Base-by-base conservation (phyloP, 768 basidiomycete genomes). In the Pluteus cervinus region DNA sequence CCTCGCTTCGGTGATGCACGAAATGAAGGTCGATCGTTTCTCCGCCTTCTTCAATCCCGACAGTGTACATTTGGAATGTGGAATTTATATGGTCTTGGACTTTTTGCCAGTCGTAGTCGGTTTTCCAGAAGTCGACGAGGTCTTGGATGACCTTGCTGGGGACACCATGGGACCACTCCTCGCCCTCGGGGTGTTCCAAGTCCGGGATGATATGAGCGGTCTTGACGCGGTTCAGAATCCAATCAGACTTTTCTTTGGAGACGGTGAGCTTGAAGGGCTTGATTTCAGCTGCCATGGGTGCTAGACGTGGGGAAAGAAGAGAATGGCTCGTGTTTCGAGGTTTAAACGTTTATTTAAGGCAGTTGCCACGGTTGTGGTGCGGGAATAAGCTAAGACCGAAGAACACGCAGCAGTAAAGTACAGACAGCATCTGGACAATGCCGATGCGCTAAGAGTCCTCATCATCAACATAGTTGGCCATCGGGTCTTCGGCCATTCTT, bases 391-490 rank as follows among this genome's bases (percentile, higher is more conserved):
- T n/a, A n/a, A n/a, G n/a, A n/a, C n/a, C n/a, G n/a, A n/a, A n/a
- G n/a, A n/a, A n/a, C n/a, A n/a, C n/a, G n/a, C n/a, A n/a, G n/a
- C n/a, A 38, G 22, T 43, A 22, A 36, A 18, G 28, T 29, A 33
- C 10, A 7, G n/a, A 36, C 23, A 5, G 4, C 34, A 7, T 5
- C 12, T 24, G 12, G 15, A n/a, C n/a, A n/a, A n/a, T n/a, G n/a
- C n/a, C n/a, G n/a, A n/a, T n/a, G n/a, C n/a, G n/a, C 14, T 28
- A 14, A 9, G 9, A 14, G 14, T 9, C 26, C 14, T 14, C 26
- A 9, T 57, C 47, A 56, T 91, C 91, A 35, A 88, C 71, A 55
- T 92, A 91, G 56, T 86, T 88, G 26, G 86, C 86, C 91, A 96
- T 96, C 3, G 91, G 91, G 58, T 96, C 91, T 41, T 91, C 87